phyloP scores from a whole-genome alignment of 2,329 filamentous ascomycete species.

The Pleoardoris graminearum region DNA sequence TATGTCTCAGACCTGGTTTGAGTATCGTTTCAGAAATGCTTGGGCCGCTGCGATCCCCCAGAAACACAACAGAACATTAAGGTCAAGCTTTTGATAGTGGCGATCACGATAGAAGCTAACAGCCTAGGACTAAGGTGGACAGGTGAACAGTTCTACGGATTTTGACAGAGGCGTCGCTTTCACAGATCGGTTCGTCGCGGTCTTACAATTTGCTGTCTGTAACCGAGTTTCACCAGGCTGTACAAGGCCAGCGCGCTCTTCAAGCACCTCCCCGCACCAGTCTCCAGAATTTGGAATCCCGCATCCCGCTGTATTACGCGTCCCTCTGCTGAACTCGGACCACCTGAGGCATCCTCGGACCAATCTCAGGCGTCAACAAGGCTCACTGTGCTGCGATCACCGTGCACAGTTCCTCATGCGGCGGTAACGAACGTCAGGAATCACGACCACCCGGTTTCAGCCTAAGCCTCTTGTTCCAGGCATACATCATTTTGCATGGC shows the following conservation, averaged over 20 bases:
- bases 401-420: slow-evolving; percentile 24
- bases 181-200: no score
- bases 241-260: background rate
- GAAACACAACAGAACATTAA: background rate
- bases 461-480: slow-evolving; percentile 19
- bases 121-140: background rate
- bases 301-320: slow-evolving; percentile 5
- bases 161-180: background rate
- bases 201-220: background rate
- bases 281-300: background rate
- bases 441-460: slow-evolving; percentile 40
- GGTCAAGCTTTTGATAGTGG: background rate
- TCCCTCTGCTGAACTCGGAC: slow-evolving; percentile 6
- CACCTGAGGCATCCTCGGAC: slow-evolving; percentile 28
- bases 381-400: slow-evolving; percentile 17
- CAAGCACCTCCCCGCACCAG: background rate
- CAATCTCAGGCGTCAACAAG: slow-evolving; percentile 14
- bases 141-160: background rate
- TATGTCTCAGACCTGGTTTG: slow-evolving; percentile 3
- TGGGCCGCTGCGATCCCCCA: background rate
- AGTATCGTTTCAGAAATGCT: slow-evolving; percentile 2
- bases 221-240: background rate
- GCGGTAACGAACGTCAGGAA: slow-evolving; percentile 31
- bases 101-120: background rate
- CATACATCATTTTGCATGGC: slow-evolving; percentile 11